Base-by-base conservation (phyloP, 202 grass and related monocot genomes). In the Schoenoplectus triqueter region DNA sequence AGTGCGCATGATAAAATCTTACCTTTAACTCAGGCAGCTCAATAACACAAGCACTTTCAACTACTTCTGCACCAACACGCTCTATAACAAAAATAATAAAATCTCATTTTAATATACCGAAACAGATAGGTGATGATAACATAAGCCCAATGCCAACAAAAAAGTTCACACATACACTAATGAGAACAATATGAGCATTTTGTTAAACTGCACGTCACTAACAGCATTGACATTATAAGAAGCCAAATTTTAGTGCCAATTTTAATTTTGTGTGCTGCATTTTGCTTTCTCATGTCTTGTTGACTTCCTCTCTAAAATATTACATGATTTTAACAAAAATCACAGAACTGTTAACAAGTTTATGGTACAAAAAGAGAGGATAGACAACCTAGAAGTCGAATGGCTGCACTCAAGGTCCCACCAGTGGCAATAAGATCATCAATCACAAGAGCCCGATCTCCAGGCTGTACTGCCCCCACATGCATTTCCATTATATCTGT, bases 341-440 rank as follows among this genome's bases (percentile, higher is more conserved):
- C 9, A 55, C 54, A 54, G 3, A 31, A 54, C 69, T 73, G 15
- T 48, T 71, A 48, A 9, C 6, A 47, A 71, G 42, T 48, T 54
- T 42, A 13, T 60, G 5, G 10, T 59, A 61, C 20, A 5, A 64
- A 22, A 7, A 64, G 22, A 86, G 13, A 69, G 13, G 51, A 50
- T 13, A 87, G 60, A 80, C 85, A 80, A 99, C 96, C 93, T 63
- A 99, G 55, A 92, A 99, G 96, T 47, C 87, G 92, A 57, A 94
- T 84, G 72, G 96, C 93, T 40, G 96, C 96, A 86, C 45, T 86
- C 15, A 99, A 84, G 69, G 96, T 96, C 47, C 96, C 96, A 65
- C 96, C 96, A 17, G 96, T 99, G 15, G 96, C 96, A 67, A 99
- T 92, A 76, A 99, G 92, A 91, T 99, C 96, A 15, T 99, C 96